Base-by-base conservation (phyloP, 78 protist genomes). In the Emiliania huxleyi region DNA sequence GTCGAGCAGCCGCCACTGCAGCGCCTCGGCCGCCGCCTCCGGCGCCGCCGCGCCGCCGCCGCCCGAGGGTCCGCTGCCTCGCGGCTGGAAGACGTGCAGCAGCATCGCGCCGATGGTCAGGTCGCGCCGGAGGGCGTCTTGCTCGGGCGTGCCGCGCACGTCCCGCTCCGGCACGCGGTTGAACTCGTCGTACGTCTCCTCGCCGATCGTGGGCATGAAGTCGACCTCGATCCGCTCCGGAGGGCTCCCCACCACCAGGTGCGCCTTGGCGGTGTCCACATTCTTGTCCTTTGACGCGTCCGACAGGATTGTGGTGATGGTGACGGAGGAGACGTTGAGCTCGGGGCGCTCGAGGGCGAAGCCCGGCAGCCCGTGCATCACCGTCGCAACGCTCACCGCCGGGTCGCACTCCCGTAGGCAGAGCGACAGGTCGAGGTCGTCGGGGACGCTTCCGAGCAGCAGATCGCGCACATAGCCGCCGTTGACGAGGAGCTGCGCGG, bases 171-270 rank as follows among this genome's bases (percentile, higher is more conserved):
- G 85, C n/a, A 77, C 46, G 85, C 85, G 85, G 46, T 77, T 22
- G 48, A 40, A 11, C 44, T 77, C 85, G 85, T 77, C 85, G 46
- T 77, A 77, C 48, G 1, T 2, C 85, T 77, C 85, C 48, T 35
- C 85, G 46, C 85, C 85, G 85, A 77, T 77, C 33, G 85, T 77
- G 48, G 85, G 85, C 85, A 77, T 77, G 48, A 77, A 37, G 85
- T 77, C 85, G n/a, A 77, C 75, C 75, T 62, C 75, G 11, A 62
- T 5, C 8, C 23, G 11, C 12, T 23, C 75, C 8, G 75, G 75
- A 19, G 75, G 75, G 2, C 8, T 3, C 29, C 46, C 48, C 3
- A 40, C 85, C 3, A 21, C 2, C 44, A 77, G 18, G 48, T 21
- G 21, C 46, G 46, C 46, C 85, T 77, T 77, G 4, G 85, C 85